phyloP scores from a whole-genome alignment of 2,329 filamentous ascomycete species.

The Fusarium sp. region DNA sequence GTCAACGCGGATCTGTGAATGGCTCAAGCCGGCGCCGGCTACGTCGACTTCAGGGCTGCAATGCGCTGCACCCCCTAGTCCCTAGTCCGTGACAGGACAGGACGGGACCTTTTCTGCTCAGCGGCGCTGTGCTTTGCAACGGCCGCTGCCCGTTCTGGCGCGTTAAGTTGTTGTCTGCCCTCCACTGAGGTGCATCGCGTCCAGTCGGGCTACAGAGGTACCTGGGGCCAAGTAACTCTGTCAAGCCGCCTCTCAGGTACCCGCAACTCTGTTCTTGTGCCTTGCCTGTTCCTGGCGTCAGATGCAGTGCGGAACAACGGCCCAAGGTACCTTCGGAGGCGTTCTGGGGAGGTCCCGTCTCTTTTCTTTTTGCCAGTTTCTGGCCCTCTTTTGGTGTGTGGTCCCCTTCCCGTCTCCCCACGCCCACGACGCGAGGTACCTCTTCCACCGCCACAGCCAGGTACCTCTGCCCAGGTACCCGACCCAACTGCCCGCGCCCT shows the following conservation, averaged over 20 bases:
- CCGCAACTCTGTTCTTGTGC: slow-evolving; percentile 27
- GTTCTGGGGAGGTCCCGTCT: slow-evolving; percentile 26
- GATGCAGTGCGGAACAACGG: slow-evolving; percentile 5
- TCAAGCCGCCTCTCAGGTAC: slow-evolving; percentile 34
- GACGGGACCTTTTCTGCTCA: slow-evolving; percentile 1
- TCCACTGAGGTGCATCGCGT: slow-evolving; percentile 22
- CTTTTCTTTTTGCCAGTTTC: slow-evolving; percentile 36
- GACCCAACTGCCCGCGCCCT: slow-evolving; percentile 19
- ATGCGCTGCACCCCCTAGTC: slow-evolving; percentile 32
- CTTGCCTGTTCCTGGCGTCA: slow-evolving; percentile 21
- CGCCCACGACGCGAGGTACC: slow-evolving; percentile 6
- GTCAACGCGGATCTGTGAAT: slow-evolving; percentile 16
- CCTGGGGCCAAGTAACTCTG: slow-evolving; percentile 33
- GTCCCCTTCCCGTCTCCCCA: slow-evolving; percentile 26
- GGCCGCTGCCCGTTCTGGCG: slow-evolving; percentile 33
- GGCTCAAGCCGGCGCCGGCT: slow-evolving; percentile 22
- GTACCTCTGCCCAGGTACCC: slow-evolving; percentile 31
- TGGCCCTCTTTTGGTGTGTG: slow-evolving; percentile 9
- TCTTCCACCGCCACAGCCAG: slow-evolving; percentile 2
- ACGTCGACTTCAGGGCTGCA: slow-evolving; percentile 35
- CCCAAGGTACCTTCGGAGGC: slow-evolving; percentile 17
- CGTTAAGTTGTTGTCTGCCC: slow-evolving; percentile 33
- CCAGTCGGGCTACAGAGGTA: slow-evolving; percentile 34
- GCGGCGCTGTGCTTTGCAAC: slow-evolving; percentile 36
- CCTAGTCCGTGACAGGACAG: background rate